These are phyloP conservation scores for Ceratobasidium sp. DNA, from an alignment of 1,284 basidiomycete species.

Conservation along the genomic window DNA sequence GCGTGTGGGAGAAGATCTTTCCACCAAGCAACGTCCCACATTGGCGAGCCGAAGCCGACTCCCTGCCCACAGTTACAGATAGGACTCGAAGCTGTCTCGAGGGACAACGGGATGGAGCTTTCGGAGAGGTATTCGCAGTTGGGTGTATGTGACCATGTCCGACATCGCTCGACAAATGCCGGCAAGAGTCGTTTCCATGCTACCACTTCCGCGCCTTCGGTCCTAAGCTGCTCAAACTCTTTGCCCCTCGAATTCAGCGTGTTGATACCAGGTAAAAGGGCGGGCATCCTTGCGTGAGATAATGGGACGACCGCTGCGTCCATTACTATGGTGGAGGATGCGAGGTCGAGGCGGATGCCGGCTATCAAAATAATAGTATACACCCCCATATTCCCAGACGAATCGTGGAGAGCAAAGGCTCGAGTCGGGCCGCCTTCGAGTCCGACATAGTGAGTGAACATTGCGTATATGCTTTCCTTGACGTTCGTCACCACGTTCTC, in stretches of 20 bases:
- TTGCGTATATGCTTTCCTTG: constrained; percentile 53
- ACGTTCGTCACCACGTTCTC: constrained; percentile 51
- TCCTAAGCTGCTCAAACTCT: constrained; percentile 36
- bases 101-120: constrained; percentile 56
- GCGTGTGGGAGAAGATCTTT: constrained; percentile 58
- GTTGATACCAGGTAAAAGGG: constrained; percentile 47
- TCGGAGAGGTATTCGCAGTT: constrained; percentile 62
- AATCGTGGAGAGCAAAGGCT: constrained; percentile 57
- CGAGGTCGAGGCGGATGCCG: constrained; percentile 61
- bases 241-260: constrained; percentile 44
- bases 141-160: constrained; percentile 63
- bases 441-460: constrained; percentile 55
- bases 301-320: constrained; percentile 63
- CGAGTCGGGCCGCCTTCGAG: constrained; percentile 43
- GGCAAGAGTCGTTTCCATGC: constrained; percentile 66
- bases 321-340: constrained; percentile 61
- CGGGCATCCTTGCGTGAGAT: constrained; percentile 40
- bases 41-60: constrained; percentile 54
- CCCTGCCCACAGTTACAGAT: constrained; percentile 67
- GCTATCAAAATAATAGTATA: constrained; percentile 60
- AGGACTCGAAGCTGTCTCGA: constrained; percentile 56
- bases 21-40: constrained; percentile 54
- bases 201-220: constrained; percentile 54
- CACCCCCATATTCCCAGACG: constrained; percentile 50
- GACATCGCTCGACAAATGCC: constrained; percentile 64